Evolutionary conservation across 2,329 filamentous ascomycete genomes (phyloP).

Genomic region (Trichoderma breve): DNA sequence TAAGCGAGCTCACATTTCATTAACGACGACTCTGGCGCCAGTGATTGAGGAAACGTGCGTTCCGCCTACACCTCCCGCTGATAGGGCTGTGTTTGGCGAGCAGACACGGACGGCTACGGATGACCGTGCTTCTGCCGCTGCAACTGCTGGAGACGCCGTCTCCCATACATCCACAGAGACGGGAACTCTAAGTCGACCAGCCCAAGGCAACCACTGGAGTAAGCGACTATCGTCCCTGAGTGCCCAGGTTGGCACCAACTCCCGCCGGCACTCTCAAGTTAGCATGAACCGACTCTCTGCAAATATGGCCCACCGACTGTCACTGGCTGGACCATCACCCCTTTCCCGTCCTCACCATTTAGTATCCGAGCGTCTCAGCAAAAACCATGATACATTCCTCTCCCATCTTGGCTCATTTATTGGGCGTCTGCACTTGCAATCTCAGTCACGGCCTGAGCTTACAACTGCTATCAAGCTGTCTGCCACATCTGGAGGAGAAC

Average conservation of each 20-base stretch:
- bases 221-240: slow-evolving; percentile 49
- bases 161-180: slow-evolving; percentile 22
- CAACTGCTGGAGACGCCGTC: slow-evolving; percentile 34
- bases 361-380: slow-evolving; percentile 77
- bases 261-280: slow-evolving; percentile 39
- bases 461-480: slow-evolving; percentile 80
- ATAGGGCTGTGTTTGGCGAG: slow-evolving; percentile 51
- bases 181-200: slow-evolving; percentile 26
- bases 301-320: slow-evolving; percentile 69
- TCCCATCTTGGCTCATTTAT: slow-evolving; percentile 92
- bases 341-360: slow-evolving; percentile 66
- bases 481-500: slow-evolving; percentile 73
- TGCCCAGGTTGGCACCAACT: slow-evolving; percentile 32
- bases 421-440: slow-evolving; percentile 83
- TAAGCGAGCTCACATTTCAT: slow-evolving; percentile 47
- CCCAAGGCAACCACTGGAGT: slow-evolving; percentile 38
- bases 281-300: slow-evolving; percentile 48
- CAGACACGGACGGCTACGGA: slow-evolving; percentile 31
- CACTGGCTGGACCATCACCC: slow-evolving; percentile 65
- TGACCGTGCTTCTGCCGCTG: slow-evolving; percentile 42
- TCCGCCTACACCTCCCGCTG: slow-evolving; percentile 63
- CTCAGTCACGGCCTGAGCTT: slow-evolving; percentile 83
- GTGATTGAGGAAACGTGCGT: slow-evolving; percentile 57
- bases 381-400: slow-evolving; percentile 82
- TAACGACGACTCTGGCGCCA: slow-evolving; percentile 53